These are phyloP conservation scores for Hyphopichia fennica DNA, from an alignment of 1,139 yeast genomes.

Conservation along the genomic window DNA sequence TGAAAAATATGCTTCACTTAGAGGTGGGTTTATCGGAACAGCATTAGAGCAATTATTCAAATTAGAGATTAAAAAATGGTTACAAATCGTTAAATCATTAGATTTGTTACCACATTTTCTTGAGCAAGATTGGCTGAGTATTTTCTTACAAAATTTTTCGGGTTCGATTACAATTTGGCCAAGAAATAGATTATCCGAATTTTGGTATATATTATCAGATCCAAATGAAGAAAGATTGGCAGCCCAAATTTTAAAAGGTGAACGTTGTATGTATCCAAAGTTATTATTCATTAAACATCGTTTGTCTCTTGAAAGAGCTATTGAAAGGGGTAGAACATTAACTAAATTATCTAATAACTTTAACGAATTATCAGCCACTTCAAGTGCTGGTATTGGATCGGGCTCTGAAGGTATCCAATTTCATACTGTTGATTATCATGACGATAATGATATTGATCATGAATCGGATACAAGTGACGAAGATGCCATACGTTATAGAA, in stretches of 20 bases:
- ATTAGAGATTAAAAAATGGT: conserved; percentile 74
- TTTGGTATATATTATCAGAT: conserved; percentile 65
- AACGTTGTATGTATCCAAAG: conserved; percentile 66
- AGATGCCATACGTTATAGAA: conserved; percentile 8
- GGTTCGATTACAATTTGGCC: conserved; percentile 84
- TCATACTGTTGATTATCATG: conserved; percentile 10
- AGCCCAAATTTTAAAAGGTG: conserved; percentile 62
- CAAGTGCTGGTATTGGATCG: conserved; percentile 4
- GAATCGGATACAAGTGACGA: conserved; percentile 20
- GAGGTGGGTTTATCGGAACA: conserved; percentile 78
- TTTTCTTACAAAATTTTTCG: conserved; percentile 72
- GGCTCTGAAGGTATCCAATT: conserved; percentile 10
- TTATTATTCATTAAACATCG: conserved; percentile 65
- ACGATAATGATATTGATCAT: conserved; percentile 15
- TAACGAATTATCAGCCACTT: conserved; percentile 4
- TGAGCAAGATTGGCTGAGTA: conserved; percentile 80
- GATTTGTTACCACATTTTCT: conserved; percentile 67
- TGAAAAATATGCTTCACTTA: conserved; percentile 44
- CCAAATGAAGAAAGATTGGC: conserved; percentile 60
- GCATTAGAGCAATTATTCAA: conserved; percentile 71
- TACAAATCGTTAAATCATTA: conserved; percentile 62
- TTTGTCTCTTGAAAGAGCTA: conserved; percentile 61
- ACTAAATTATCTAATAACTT: conserved; percentile 16
- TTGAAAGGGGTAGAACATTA: conserved; percentile 48
- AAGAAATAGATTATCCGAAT: conserved; percentile 56